Percentiles rank a stretch among this genome's conserved stretches.
Conservation (phyloP, 2,329 filamentous ascomycete species). For the Alternaria sp. region DNA sequence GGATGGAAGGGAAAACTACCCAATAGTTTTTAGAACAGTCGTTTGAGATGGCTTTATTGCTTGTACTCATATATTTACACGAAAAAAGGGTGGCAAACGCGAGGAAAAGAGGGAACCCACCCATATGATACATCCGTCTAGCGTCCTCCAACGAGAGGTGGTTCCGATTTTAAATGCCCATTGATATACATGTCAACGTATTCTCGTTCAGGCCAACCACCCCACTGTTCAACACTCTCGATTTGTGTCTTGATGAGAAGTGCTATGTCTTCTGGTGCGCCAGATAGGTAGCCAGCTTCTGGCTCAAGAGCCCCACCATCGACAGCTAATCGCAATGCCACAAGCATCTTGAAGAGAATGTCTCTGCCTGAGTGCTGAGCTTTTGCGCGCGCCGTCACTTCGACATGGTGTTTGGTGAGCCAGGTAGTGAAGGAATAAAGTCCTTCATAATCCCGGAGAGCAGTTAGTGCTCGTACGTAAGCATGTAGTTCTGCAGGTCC, state of each 20-base stretch:
- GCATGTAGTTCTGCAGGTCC: constrained; percentile 61
- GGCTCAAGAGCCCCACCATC: constrained; percentile 37
- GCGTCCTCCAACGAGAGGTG: constrained; percentile 23
- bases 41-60: not conserved
- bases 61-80: not conserved
- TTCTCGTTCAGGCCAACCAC: constrained; percentile 54
- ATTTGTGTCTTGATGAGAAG: constrained; percentile 43
- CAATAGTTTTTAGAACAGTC: not conserved
- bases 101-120: not conserved
- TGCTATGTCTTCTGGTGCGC: constrained; percentile 42
- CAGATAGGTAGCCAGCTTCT: constrained; percentile 3
- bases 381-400: constrained; percentile 40
- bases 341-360: constrained; percentile 45
- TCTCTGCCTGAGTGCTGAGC: constrained; percentile 33
- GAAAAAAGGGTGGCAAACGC: not conserved
- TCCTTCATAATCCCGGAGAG: constrained; percentile 65
- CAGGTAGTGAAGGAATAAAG: constrained; percentile 67
- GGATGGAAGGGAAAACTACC: constrained; percentile 8
- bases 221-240: constrained; percentile 51
- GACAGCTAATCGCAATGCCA: constrained; percentile 53
- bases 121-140: constrained; percentile 1
- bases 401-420: constrained; percentile 54
- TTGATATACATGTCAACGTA: constrained; percentile 50
- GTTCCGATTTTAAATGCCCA: constrained; percentile 23
- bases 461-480: constrained; percentile 70